A percentile compares a stretch with the other conserved stretches of the same genome.
phyloP scores from a whole-genome alignment of 2,329 filamentous ascomycete species.

The Fusarium nurragi region DNA sequence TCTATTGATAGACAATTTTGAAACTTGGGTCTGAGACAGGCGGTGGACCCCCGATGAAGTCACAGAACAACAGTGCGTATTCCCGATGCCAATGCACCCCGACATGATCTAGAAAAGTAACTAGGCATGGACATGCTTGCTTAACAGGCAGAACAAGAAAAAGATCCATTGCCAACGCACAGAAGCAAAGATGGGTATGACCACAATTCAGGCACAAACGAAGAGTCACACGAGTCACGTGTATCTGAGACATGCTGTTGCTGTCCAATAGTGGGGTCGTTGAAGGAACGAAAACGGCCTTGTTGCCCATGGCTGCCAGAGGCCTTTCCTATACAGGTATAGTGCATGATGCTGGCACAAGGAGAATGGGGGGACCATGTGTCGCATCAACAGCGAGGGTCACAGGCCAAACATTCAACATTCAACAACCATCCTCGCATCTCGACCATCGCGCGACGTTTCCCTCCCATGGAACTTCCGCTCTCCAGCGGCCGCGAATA shows the following conservation, averaged over 20 bases:
- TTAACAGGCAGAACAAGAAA: background rate
- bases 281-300: slow-evolving; percentile 27
- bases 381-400: slow-evolving; percentile 45
- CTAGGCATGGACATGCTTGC: background rate
- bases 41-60: slow-evolving; percentile 19
- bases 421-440: slow-evolving; percentile 37
- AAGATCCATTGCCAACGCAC: slow-evolving; percentile 12
- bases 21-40: slow-evolving; percentile 26
- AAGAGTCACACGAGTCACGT: slow-evolving; percentile 37
- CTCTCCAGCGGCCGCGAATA: slow-evolving; percentile 43
- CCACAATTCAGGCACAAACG: slow-evolving; percentile 26
- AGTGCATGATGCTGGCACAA: slow-evolving; percentile 36
- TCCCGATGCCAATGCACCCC: slow-evolving; percentile 17
- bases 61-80: slow-evolving; percentile 2
- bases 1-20: slow-evolving; percentile 23
- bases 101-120: background rate
- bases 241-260: slow-evolving; percentile 28
- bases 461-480: slow-evolving; percentile 41
- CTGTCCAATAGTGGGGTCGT: slow-evolving; percentile 40
- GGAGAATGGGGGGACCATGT: slow-evolving; percentile 45
- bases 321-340: slow-evolving; percentile 37
- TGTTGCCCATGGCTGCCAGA: slow-evolving; percentile 49
- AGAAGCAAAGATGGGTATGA: background rate
- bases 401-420: slow-evolving; percentile 43
- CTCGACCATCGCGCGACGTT: slow-evolving; percentile 38